Base-by-base conservation (phyloP, 2,329 filamentous ascomycete genomes). In the Colletotrichum graminicola region DNA sequence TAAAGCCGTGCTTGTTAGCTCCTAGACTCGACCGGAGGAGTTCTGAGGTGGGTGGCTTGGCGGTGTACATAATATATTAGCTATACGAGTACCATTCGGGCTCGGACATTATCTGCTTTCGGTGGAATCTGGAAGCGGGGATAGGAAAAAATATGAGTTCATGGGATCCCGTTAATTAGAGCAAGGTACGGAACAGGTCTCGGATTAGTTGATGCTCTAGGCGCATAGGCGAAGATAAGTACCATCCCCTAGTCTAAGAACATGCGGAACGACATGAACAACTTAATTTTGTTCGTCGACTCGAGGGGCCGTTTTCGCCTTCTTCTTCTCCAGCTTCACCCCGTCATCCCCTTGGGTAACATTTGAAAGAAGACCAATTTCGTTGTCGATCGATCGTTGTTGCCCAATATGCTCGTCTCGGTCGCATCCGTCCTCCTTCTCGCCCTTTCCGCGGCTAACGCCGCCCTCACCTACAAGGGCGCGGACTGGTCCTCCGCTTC, bases 401-500 rank as follows among this genome's bases (percentile, higher is more conserved):
- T 26, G 51, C 39, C 57, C 68, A 65, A 66, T 39, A 74, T 74
- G 73, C 64, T 71, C 39, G 60, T 57, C 60, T 68, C 71, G 5
- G 43, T 74, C 56, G 43, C 52, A 39, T 73, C 71, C 39, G 39
- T 56, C 47, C 36, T 73, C 29, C 71, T 74, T 26, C 57, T 74
- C 7, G 52, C 65, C 34, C 49, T 72, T 45, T 75, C 65, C 62
- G 74, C 73, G 63, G 78, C 78, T 8, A 72, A 79, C 3, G 84
- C 84, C 2, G 83, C 87, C 34, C 83, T 93, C 4, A 86, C 85
- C 1, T 91, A 91, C 79, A 89, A 87, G 73, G 91, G 92, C 11
- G 90, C 89, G 4, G 91, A 94, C 80, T 93, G 91, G 86, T 93
- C 91, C 1, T 94, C 92, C 0, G 84, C 91, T 1, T 78, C 87